Evolutionary conservation across 352 stramenopile species (phyloP).

Genomic region (Phytopythium helicoides): DNA sequence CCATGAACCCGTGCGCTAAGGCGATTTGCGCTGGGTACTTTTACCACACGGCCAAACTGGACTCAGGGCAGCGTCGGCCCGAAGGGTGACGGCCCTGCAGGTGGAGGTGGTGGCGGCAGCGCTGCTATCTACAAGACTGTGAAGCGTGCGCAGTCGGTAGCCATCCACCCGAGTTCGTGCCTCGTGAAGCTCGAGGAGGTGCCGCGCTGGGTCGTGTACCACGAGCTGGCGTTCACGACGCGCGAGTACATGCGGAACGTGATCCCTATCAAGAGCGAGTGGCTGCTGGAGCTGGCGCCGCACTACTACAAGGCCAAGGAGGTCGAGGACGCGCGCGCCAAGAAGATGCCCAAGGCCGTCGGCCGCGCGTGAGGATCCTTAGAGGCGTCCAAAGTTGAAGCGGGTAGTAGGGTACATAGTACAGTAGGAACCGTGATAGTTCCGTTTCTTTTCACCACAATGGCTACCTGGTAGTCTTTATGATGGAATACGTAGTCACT

Average conservation of each 20-base stretch:
- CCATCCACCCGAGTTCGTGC: conserved; percentile 99
- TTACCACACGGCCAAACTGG: conserved; percentile 98
- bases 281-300: conserved; percentile 98
- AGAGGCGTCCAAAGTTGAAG: too few relatives aligned
- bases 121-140: conserved; percentile 97
- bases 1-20: conserved; percentile 95
- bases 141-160: conserved; percentile 96
- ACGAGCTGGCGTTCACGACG: conserved; percentile 98
- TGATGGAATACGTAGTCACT: too few relatives aligned
- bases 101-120: neutral
- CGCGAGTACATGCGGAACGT: conserved; percentile 99
- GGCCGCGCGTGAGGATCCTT: conserved; percentile 47
- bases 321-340: conserved; percentile 93
- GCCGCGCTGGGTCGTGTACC: conserved; percentile 97
- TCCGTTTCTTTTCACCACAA: too few relatives aligned
- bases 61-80: conserved; percentile 82
- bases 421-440: too few relatives aligned
- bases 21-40: conserved; percentile 99
- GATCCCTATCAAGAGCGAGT: conserved; percentile 96
- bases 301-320: conserved; percentile 99
- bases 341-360: conserved; percentile 96
- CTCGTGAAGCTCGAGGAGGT: conserved; percentile 89
- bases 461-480: too few relatives aligned
- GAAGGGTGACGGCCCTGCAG: neutral
- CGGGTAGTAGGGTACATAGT: too few relatives aligned